Evolutionary conservation across 306 rosid species (phyloP).

Genomic region (Pyrus communis): DNA sequence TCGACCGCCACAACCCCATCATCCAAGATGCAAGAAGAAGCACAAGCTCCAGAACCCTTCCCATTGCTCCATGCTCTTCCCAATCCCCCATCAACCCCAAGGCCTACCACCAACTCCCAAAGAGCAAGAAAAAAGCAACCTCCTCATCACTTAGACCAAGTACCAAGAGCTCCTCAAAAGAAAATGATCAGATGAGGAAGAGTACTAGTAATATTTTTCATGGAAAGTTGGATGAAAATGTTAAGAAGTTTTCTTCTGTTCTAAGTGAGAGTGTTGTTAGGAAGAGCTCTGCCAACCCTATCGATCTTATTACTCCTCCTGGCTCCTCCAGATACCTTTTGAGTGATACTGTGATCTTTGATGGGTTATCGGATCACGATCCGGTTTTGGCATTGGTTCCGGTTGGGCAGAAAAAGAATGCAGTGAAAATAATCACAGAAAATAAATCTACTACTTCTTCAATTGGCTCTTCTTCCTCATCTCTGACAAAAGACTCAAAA

Average conservation of each 20-base stretch:
- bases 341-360: constrained; percentile 29
- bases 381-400: constrained; percentile 25
- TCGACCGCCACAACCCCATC: constrained; percentile 93
- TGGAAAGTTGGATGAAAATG: neutral
- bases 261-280: constrained; percentile 23
- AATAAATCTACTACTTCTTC: constrained; percentile 4
- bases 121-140: constrained; percentile 23
- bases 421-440: constrained; percentile 11
- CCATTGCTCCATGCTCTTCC: constrained; percentile 31
- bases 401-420: constrained; percentile 23
- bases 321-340: constrained; percentile 75
- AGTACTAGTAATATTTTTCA: neutral
- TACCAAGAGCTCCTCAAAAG: constrained; percentile 19
- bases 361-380: constrained; percentile 38
- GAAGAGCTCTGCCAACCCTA: constrained; percentile 35
- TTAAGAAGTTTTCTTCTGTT: constrained; percentile 18
- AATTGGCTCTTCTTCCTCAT: constrained; percentile 30
- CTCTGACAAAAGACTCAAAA: constrained; percentile 15
- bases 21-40: constrained; percentile 50
- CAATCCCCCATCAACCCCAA: constrained; percentile 36
- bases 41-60: neutral
- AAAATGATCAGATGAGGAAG: constrained; percentile 27
- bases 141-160: neutral
- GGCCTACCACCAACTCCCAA: constrained; percentile 29
- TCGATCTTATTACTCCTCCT: constrained; percentile 40